Evolutionary conservation across 169 alveolate genomes (phyloP).

Genomic region (Ichthyophthirius multifiliis): DNA sequence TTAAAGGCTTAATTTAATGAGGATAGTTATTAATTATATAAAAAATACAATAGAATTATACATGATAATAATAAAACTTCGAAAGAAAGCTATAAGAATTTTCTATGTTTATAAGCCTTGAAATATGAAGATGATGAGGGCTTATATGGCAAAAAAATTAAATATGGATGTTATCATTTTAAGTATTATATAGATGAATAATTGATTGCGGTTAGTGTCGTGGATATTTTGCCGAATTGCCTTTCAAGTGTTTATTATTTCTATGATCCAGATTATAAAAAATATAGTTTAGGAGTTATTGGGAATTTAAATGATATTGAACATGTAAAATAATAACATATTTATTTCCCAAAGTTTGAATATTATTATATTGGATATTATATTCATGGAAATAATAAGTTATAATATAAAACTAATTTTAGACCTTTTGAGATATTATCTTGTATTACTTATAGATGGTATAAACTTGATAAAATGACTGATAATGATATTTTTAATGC

Average conservation of each 20-base stretch:
- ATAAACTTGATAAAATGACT: slow-evolving; percentile 37
- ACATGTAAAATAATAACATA: slow-evolving; percentile 44
- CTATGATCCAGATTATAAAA: slow-evolving; percentile 66
- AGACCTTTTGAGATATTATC: slow-evolving; percentile 55
- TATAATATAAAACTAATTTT: slow-evolving; percentile 65
- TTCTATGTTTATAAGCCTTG: slow-evolving; percentile 33
- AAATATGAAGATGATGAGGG: slow-evolving; percentile 24
- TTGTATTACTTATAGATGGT: slow-evolving; percentile 57
- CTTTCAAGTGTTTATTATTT: slow-evolving; percentile 54
- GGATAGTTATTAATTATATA: slow-evolving; percentile 51
- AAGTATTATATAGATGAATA: slow-evolving; percentile 68
- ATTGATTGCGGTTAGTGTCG: slow-evolving; percentile 65
- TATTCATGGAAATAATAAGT: slow-evolving; percentile 46
- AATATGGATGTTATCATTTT: slow-evolving; percentile 68
- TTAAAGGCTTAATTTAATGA: slow-evolving; percentile 40
- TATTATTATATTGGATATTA: slow-evolving; percentile 67
- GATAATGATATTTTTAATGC: neutral
- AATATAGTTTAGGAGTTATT: slow-evolving; percentile 61
- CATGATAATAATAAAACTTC: slow-evolving; percentile 50
- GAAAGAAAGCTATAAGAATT: slow-evolving; percentile 17
- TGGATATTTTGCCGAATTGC: slow-evolving; percentile 60
- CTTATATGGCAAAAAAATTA: slow-evolving; percentile 21
- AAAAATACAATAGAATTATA: slow-evolving; percentile 50
- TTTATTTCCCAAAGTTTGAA: slow-evolving; percentile 42
- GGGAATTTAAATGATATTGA: slow-evolving; percentile 70